Evolutionary conservation across 2,329 filamentous ascomycete genomes (phyloP), one percentile per base, ranked within the genome.

Genomic region (Raffaelea arxii): DNA sequence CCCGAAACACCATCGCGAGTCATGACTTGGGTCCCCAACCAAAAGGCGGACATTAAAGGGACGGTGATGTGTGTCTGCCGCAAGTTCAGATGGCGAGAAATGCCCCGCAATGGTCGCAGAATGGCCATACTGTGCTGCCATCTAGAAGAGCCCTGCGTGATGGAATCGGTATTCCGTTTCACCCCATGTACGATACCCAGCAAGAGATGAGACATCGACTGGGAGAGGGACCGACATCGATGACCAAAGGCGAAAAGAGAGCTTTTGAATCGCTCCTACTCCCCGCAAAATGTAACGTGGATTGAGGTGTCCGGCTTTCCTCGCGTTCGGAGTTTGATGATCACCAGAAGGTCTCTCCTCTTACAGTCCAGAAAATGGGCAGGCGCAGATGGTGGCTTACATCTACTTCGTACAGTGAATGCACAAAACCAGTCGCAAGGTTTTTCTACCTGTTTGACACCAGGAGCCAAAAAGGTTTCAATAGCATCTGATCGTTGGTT

Each of bases 211-310:
- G 22, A 44, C 32, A 38, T 25, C 23, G n/a, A n/a, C n/a, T n/a
- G n/a, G n/a, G n/a, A n/a, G n/a, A n/a, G n/a, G n/a, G n/a, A n/a
- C n/a, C 30, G 21, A 23, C 43, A 21, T 22, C 35, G 38, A 18
- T 37, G 32, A 44, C 32, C 32, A 38, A 18, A 25, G 43, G 38
- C 43, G 43, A 38, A 21, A 44, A 44, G 25, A 16, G 25, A 37
- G 19, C 30, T 24, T 12, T 44, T 36, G 14, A 24, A 18, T 25
- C 22, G 12, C 22, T 27, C 30, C 23, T 21, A 9, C 23, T 38
- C 43, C 43, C 43, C 43, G 43, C 43, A 44, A 44, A 44, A 38
- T 44, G 30, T 18, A 44, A 44, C 43, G 25, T 22, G 32, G 27
- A 4, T 43, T 23, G 27, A 16, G 16, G 37, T 19, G 25, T 25